Evolutionary conservation across 805 yeast genomes (phyloP).

Genomic region (Yamadazyma nakazawae): DNA sequence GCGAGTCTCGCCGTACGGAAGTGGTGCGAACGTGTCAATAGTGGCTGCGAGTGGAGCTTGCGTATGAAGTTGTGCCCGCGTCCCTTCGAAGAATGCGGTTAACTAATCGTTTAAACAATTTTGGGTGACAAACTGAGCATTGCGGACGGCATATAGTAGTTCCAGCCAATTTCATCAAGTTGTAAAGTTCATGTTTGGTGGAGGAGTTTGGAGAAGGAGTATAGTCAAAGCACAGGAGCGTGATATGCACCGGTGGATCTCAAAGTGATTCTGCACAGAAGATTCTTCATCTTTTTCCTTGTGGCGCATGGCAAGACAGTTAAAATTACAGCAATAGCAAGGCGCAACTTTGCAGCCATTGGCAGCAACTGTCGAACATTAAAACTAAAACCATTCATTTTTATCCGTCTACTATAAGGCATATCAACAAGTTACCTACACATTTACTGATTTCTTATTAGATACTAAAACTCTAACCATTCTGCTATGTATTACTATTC

Average conservation of each 20-base stretch:
- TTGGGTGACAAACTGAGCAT: neutral
- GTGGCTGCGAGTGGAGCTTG: neutral
- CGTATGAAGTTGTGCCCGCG: neutral
- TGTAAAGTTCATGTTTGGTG: neutral
- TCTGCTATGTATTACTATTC: no score
- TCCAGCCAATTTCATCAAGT: neutral
- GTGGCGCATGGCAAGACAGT: neutral
- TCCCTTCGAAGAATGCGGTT: neutral
- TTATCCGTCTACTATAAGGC: neutral
- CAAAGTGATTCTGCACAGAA: neutral
- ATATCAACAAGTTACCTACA: no score
- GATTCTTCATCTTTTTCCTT: neutral
- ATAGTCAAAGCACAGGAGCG: no score
- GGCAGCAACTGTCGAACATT: neutral
- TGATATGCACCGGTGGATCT: no score
- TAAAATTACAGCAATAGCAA: neutral
- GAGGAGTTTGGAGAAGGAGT: neutral
- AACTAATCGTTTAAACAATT: neutral
- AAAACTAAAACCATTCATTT: neutral
- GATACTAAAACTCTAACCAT: no score
- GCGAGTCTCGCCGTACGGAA: neutral
- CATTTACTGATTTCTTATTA: no score
- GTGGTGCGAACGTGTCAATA: no score
- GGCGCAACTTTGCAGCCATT: constrained; percentile 2
- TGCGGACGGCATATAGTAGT: neutral